phyloP scores from a whole-genome alignment of 2,329 filamentous ascomycete species.

The Epichloe uncinata region DNA sequence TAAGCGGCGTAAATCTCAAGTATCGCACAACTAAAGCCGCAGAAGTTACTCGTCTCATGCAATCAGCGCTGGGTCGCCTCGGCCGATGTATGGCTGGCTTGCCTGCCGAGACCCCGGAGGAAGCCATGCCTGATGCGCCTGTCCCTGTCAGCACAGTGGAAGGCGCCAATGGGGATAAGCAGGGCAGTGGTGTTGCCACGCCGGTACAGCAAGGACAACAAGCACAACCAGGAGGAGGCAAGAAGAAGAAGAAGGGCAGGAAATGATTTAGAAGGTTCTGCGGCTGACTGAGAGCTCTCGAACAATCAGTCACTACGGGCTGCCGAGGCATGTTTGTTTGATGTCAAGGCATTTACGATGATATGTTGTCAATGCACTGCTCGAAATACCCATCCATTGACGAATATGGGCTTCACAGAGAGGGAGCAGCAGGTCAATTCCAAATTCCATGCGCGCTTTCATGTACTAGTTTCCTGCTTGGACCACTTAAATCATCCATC shows the following conservation, averaged over 20 bases:
- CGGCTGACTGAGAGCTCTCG: background rate
- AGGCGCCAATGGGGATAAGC: slow-evolving; percentile 14
- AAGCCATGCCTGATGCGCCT: slow-evolving; percentile 27
- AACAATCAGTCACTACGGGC: background rate
- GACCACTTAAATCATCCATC: slow-evolving; percentile 6
- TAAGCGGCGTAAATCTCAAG: slow-evolving; percentile 70
- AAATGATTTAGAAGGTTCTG: slow-evolving; percentile 27
- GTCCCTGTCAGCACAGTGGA: slow-evolving; percentile 8
- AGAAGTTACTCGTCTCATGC: slow-evolving; percentile 72
- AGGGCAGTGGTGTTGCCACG: slow-evolving; percentile 17
- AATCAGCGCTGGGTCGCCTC: slow-evolving; percentile 57
- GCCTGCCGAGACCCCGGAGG: slow-evolving; percentile 26
- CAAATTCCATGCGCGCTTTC: background rate
- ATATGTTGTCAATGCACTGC: background rate
- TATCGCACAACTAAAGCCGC: slow-evolving; percentile 85
- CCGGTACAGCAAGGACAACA: slow-evolving; percentile 13
- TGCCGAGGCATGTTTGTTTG: background rate
- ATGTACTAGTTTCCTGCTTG: background rate
- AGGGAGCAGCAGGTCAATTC: background rate
- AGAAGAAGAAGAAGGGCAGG: slow-evolving; percentile 63
- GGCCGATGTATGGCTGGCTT: slow-evolving; percentile 55
- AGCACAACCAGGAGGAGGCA: slow-evolving; percentile 26
- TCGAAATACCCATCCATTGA: background rate
- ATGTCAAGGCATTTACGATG: background rate
- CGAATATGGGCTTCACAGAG: background rate